Base-by-base conservation (phyloP, 106 monocot genomes). In the Ottelia alismoides region DNA sequence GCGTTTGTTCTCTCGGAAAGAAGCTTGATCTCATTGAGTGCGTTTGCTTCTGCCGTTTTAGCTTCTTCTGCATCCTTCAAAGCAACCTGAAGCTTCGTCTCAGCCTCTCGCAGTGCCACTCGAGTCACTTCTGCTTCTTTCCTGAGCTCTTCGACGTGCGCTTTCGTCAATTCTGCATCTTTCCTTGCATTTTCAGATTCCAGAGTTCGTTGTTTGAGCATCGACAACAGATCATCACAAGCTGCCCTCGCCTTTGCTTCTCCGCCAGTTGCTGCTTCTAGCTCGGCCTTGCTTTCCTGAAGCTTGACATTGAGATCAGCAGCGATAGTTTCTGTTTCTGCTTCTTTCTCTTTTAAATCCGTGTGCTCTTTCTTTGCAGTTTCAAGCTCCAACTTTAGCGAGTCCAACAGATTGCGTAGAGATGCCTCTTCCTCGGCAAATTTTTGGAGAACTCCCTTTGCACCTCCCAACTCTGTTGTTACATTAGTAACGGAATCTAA, bases 221-320 rank as follows among this genome's bases (percentile, higher is more conserved):
- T 60, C 16, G 70, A 65, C 4, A 59, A 68, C 49, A 89, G 54
- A 31, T 84, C 77, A 20, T 70, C 62, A 47, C 75, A 66, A 27
- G 71, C 40, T n/a, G 55, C 67, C 23, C 45, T 65, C 14, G 71
- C 71, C 52, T 75, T 84, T 18, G 62, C 68, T 60, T 89, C 80
- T 20, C 63, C 68, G 30, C 61, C 51, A 2, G 59, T 53, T 28
- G 77, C 77, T 17, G 60, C 60, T 35, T 74, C 80, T 20, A 89
- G 84, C 30, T 89, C 80, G 53, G 62, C 47, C 58, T 84, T 89
- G 68, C 69, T 77, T 27, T 68, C 72, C 47, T 84, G 80, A 56
- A 89, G 76, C 57, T 77, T 72, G 19, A 66, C 22, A 40, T 80
- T 64, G 52, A 89, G 74, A 21, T 80, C 66, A 19, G 50, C 61